Evolutionary conservation across 1,139 yeast genomes (phyloP).

Genomic region (Wickerhamomyces sp.): DNA sequence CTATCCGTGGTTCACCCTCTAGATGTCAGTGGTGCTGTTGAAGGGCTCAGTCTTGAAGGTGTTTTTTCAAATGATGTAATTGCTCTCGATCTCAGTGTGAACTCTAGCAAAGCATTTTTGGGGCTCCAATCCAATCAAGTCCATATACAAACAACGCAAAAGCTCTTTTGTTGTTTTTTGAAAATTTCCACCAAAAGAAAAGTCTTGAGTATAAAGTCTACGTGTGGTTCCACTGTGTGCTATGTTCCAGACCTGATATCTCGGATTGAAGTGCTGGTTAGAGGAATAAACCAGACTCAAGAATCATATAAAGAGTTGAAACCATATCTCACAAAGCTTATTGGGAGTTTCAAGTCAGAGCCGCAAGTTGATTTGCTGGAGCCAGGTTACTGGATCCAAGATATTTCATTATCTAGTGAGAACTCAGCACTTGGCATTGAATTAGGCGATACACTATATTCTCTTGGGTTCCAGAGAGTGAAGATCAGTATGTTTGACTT

Average conservation of each 20-base stretch:
- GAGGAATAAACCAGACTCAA: neutral
- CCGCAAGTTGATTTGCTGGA: neutral
- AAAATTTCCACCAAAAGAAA: neutral
- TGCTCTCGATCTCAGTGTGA: neutral
- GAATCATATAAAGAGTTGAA: neutral
- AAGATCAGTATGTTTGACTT: conserved; percentile 9
- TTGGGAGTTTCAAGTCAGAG: neutral
- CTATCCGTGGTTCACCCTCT: neutral
- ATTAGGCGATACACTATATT: conserved; percentile 2
- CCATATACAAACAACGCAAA: neutral
- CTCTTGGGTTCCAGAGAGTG: neutral
- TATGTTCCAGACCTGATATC: neutral
- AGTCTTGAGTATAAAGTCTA: neutral
- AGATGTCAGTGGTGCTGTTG: conserved; percentile 1
- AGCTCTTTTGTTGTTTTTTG: neutral
- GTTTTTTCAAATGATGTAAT: neutral
- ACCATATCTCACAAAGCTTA: neutral
- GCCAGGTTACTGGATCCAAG: neutral
- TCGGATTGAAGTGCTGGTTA: neutral
- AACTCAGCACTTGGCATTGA: conserved; percentile 2
- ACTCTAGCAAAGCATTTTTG: neutral
- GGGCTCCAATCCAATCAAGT: neutral
- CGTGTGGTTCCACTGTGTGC: neutral
- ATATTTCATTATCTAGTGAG: neutral
- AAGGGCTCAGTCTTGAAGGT: neutral